Base-by-base conservation (phyloP, 2,329 filamentous ascomycete species). In the Fusarium subglutinans region DNA sequence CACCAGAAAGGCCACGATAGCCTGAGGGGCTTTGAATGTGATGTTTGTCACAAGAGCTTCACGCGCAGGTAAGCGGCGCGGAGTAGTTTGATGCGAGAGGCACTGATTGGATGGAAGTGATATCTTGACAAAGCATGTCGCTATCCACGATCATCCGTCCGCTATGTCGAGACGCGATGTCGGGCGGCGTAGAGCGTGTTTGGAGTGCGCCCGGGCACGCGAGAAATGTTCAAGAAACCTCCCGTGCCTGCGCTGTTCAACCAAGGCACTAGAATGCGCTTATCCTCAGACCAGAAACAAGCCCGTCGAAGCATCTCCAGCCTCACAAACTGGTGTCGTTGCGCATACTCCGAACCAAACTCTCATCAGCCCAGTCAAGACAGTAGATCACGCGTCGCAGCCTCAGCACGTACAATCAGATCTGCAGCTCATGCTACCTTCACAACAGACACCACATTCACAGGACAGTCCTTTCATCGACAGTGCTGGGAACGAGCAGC, bases 1-100 rank as follows among this genome's bases (percentile, higher is more conserved):
- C 76, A 77, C 28, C 55, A 77, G 15, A 64, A 59, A n/a, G 51
- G 66, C 1, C 75, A 77, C 35, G 65, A 70, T 5, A 65, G 44
- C 8, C 28, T 51, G 9, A 53, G 60, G 30, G 54, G 62, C 5
- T 77, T 77, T 10, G 30, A 57, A 11, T 77, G 76, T 14, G 43
- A 62, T 12, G 56, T 64, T 2, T 77, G 76, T 11, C 60, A 58
- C 5, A 77, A 76, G 30, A 44, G 62, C 5, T 77, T 77, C 5
- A 64, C 69, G 15, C 59, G 75, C 44, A 77, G 76, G 75, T 75
- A 41, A 8, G 35, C n/a, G 22, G 10, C 9, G 12, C 24, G 6
- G 35, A 33, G 2, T 3, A 13, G 3, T 15, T 6, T 11, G 12
- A 14, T 9, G 3, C 4, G 5, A 17, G 1, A 14, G 5, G 6